phyloP scores from a whole-genome alignment of 2,329 filamentous ascomycete species.

The Cadophora gregata region DNA sequence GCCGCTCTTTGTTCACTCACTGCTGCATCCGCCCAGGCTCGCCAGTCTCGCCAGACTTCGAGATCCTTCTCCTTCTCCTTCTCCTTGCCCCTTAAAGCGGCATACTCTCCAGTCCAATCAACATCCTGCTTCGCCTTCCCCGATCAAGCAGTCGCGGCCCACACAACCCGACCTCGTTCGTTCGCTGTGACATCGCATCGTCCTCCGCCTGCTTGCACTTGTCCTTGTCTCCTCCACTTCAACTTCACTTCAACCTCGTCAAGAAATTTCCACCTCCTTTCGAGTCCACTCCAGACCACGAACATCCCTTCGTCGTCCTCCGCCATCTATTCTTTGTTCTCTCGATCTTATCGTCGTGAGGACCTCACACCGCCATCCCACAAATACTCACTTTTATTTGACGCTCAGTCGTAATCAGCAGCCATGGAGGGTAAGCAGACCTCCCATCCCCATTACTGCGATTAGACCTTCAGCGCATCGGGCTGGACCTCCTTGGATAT shows the following conservation, averaged over 20 bases:
- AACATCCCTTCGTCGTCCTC: conserved; percentile 42
- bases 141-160: conserved; percentile 41
- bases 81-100: conserved; percentile 23
- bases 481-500: conserved; percentile 27
- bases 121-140: conserved; percentile 41
- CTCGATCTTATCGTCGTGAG: conserved; percentile 40
- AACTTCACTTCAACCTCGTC: conserved; percentile 26
- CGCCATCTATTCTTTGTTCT: conserved; percentile 33
- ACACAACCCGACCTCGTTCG: conserved; percentile 31
- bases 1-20: conserved; percentile 1
- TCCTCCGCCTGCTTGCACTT: conserved; percentile 12
- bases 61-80: conserved; percentile 18
- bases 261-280: conserved; percentile 30
- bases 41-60: background rate
- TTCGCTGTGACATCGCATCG: conserved; percentile 37
- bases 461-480: conserved; percentile 27
- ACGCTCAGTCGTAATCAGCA: conserved; percentile 45
- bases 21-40: background rate
- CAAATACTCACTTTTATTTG: conserved; percentile 41
- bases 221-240: conserved; percentile 31
- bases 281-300: conserved; percentile 38
- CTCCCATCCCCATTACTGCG: conserved; percentile 21
- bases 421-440: conserved; percentile 49
- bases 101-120: conserved; percentile 14
- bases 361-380: conserved; percentile 40